Evolutionary conservation across 169 alveolate genomes (phyloP).

Genomic region (Plasmodium ovale): DNA sequence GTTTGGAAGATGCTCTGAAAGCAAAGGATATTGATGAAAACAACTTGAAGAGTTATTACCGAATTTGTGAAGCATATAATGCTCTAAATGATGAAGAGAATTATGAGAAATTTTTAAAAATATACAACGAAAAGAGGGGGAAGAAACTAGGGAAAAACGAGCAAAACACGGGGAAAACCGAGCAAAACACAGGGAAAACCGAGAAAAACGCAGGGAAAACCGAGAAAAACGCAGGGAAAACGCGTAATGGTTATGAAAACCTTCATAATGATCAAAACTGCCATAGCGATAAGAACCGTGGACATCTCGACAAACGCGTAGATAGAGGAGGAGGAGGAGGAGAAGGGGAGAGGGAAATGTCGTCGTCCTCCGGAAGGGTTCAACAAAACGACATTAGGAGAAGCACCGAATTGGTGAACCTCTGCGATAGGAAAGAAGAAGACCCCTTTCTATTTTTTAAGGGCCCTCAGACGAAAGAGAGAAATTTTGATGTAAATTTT

Average conservation of each 20-base stretch:
- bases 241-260: neutral
- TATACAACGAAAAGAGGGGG: slow-evolving; percentile 15
- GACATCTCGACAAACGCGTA: neutral
- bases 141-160: neutral
- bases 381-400: slow-evolving; percentile 2
- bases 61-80: slow-evolving; percentile 57
- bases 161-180: neutral
- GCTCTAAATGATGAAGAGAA: slow-evolving; percentile 39
- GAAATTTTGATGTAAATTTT: neutral
- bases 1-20: slow-evolving; percentile 47
- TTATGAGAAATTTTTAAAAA: slow-evolving; percentile 18
- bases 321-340: neutral
- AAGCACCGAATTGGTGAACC: slow-evolving; percentile 30
- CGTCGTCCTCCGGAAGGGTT: no score
- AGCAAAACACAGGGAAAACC: neutral
- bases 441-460: slow-evolving; percentile 23
- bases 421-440: slow-evolving; percentile 24
- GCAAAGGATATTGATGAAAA: slow-evolving; percentile 41
- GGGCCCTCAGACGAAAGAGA: slow-evolving; percentile 1
- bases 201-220: neutral
- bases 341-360: no score
- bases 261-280: neutral
- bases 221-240: neutral
- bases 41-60: slow-evolving; percentile 50
- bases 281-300: neutral